These are phyloP conservation scores for Phytophthora podocarpi DNA, from an alignment of 352 stramenopile genomes.

Conservation along the genomic window DNA sequence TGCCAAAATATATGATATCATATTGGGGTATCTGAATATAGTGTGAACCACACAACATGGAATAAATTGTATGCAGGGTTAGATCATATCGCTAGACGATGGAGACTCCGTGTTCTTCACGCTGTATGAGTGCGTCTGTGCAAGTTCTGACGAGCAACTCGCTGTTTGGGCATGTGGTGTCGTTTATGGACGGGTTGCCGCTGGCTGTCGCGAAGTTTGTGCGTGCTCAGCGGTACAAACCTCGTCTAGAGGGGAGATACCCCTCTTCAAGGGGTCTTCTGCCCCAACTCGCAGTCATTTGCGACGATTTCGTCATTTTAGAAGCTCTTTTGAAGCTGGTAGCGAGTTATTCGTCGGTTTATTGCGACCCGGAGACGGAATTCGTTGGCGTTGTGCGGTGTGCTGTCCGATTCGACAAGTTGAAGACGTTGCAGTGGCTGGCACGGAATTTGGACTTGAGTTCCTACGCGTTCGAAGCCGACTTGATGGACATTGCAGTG, in stretches of 20 bases:
- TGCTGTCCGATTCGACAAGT: conserved; percentile 35
- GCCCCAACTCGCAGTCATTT: conserved; percentile 39
- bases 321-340: conserved; percentile 17
- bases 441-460: conserved; percentile 16
- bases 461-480: conserved; percentile 31
- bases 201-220: conserved; percentile 26
- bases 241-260: conserved; percentile 34
- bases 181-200: conserved; percentile 41
- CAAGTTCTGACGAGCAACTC: conserved; percentile 28
- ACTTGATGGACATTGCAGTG: conserved; percentile 41
- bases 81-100: too few species aligned
- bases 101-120: not conserved
- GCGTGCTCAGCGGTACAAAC: conserved; percentile 22
- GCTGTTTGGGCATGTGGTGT: conserved; percentile 25
- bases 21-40: not conserved
- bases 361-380: conserved; percentile 26
- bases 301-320: conserved; percentile 24
- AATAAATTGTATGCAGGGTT: too few species aligned
- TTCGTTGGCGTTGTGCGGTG: conserved; percentile 33
- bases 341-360: conserved; percentile 5
- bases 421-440: conserved; percentile 32
- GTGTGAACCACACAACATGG: not conserved
- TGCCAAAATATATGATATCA: too few species aligned
- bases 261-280: conserved; percentile 23
- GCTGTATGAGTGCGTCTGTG: conserved; percentile 1